Percentiles rank a stretch among this genome's conserved stretches.
Evolutionary conservation across 75 land plant species (phyloP).

Genomic region (Selaginella tamariscina): DNA sequence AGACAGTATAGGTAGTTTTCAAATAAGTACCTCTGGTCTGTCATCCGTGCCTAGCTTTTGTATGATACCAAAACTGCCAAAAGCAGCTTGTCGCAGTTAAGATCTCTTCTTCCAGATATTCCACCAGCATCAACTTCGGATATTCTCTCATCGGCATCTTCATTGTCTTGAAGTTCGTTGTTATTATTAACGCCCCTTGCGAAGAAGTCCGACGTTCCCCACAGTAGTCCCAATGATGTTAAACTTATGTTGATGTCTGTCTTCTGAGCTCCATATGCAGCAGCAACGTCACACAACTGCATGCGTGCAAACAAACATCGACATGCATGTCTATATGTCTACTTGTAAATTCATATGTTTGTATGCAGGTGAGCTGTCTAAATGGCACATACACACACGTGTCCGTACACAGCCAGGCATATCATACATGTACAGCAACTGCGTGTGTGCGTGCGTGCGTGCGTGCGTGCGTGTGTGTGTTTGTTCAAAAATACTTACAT

Average conservation of each 20-base stretch:
- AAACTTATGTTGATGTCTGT: slow-evolving; percentile 94
- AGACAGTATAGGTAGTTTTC: not conserved
- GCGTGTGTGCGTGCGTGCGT: no score
- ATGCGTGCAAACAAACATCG: no score
- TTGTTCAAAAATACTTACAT: slow-evolving; percentile 69
- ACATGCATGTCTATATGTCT: no score
- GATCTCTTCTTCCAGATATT: slow-evolving; percentile 15
- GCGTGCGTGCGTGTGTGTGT: no score
- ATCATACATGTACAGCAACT: no score
- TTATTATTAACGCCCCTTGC: slow-evolving; percentile 50
- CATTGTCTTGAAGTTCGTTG: slow-evolving; percentile 18
- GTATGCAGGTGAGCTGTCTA: no score
- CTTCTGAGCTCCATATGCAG: slow-evolving; percentile 83
- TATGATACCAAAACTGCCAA: slow-evolving; percentile 76
- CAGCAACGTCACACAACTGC: slow-evolving; percentile 89
- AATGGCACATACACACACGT: no score
- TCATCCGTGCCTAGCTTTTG: slow-evolving; percentile 83
- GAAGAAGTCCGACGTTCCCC: slow-evolving; percentile 94
- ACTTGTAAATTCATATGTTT: no score
- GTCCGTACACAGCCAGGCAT: no score
- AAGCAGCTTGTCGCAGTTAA: slow-evolving; percentile 52
- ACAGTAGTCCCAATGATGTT: slow-evolving; percentile 88
- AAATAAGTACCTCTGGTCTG: slow-evolving; percentile 77
- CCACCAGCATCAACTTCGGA: slow-evolving; percentile 14
- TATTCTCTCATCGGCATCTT: slow-evolving; percentile 16